A percentile compares a stretch with the other conserved stretches of the same genome.
Conservation (phyloP, 306 rosid genomes). For the Cicer bijugum region DNA sequence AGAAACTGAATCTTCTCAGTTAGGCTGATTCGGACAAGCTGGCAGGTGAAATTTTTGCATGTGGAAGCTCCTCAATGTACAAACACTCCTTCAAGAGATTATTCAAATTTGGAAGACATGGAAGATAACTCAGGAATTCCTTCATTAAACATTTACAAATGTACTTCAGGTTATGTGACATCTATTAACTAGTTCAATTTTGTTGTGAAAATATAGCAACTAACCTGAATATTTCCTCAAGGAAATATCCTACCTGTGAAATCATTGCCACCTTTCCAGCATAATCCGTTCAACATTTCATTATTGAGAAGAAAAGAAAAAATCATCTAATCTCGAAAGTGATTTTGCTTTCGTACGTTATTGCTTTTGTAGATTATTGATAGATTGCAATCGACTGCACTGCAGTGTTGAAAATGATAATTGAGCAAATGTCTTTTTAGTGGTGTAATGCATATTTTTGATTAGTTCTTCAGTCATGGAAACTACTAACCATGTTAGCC, state of each 20-base stretch:
- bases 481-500: conserved; percentile 37
- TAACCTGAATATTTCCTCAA: conserved; percentile 5
- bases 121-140: conserved; percentile 74
- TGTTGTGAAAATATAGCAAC: conserved; percentile 32
- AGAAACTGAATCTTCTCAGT: conserved; percentile 26
- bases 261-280: conserved; percentile 9
- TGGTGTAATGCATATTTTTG: conserved; percentile 18
- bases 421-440: conserved; percentile 31
- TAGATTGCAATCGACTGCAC: conserved; percentile 22
- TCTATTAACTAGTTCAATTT: conserved; percentile 9
- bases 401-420: conserved; percentile 34
- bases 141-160: conserved; percentile 31
- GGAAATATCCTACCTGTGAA: conserved; percentile 15
- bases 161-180: conserved; percentile 21
- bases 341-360: too few relatives aligned
- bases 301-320: conserved; percentile 9
- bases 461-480: conserved; percentile 25
- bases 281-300: conserved; percentile 23
- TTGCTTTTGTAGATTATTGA: conserved; percentile 1
- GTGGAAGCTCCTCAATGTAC: conserved; percentile 72
- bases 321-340: conserved; percentile 17
- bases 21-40: conserved; percentile 41
- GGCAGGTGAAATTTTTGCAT: conserved; percentile 53
- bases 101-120: conserved; percentile 53
- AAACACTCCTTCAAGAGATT: conserved; percentile 72